Conservation (phyloP, 495 filamentous ascomycete species). For the Xylaria cubensis region DNA sequence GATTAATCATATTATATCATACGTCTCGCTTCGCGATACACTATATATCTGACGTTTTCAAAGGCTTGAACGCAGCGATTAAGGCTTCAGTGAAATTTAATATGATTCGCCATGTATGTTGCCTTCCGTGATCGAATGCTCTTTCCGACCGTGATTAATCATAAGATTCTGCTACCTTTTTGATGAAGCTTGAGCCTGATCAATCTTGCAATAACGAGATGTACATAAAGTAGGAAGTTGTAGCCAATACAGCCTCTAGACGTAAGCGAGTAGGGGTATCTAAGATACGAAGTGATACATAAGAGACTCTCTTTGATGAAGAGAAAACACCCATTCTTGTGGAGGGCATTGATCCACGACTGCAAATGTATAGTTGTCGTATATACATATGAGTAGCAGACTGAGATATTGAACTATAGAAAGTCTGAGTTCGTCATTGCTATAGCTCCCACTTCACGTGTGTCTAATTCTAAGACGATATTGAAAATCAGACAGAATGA, state of each 20-base stretch:
- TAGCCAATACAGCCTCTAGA: too few relatives aligned
- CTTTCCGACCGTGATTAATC: not conserved
- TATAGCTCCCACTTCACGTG: not conserved
- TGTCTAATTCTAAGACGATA: not conserved
- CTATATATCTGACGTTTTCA: not conserved
- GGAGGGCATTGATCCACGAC: too few relatives aligned
- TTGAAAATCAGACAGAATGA: not conserved
- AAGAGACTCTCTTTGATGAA: too few relatives aligned
- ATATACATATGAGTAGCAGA: too few relatives aligned
- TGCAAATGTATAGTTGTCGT: too few relatives aligned
- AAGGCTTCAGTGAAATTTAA: not conserved
- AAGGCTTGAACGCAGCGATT: not conserved
- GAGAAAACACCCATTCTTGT: too few relatives aligned
- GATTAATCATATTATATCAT: not conserved
- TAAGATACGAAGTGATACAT: too few relatives aligned
- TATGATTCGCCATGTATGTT: not conserved
- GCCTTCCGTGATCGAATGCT: not conserved
- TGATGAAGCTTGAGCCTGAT: not conserved
- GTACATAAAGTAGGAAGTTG: too few relatives aligned
- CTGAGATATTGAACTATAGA: too few relatives aligned
- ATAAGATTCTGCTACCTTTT: not conserved
- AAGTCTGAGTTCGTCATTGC: not conserved
- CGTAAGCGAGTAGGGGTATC: not conserved
- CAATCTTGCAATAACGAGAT: not conserved
- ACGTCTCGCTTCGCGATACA: not conserved